Base-by-base conservation (phyloP, 2,329 filamentous ascomycete species). In the Cytospora paraplurivora region DNA sequence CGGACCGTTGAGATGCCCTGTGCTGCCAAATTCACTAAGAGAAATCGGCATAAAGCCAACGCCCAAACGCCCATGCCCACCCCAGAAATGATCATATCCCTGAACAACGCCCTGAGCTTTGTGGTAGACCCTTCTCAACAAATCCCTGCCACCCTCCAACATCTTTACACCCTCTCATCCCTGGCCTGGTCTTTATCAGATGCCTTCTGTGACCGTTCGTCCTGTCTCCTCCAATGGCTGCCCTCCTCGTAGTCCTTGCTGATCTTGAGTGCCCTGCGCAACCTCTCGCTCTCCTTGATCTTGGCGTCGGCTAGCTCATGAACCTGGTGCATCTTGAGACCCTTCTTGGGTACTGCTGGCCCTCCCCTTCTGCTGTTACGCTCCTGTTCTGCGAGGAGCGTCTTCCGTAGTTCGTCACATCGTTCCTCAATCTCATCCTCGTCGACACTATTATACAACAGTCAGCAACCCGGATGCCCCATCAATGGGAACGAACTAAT, bases 221-320 rank as follows among this genome's bases (percentile, higher is more conserved):
- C 92, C 74, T 96, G 90, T 67, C 86, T 88, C 78, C 86, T 88
- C 91, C 92, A 95, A 75, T 97, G 91, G 56, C 88, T 85, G 7
- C 92, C 93, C 75, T 96, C 92, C 73, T 94, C 88, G 71, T 95
- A 95, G 74, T 94, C 85, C 73, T 89, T 88, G 72, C 88, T 88
- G 71, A 98, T 96, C 56, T 93, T 93, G 69, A 99, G 81, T 8
- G 95, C 95, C 76, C 83, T 91, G 68, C 94, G 82, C 74, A 99
- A 79, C 70, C 91, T 85, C 78, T 98, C 93, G 76, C 90, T 97
- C 82, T 99, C 95, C 75, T 92, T 90, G 69, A 96, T 94, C 84
- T 99, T 99, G 65, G 94, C 95, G 72, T 95, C 91, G 19, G 95
- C 95, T 75, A 97, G 83, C 78, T 98, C 95, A 79, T 99, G 95